Evolutionary conservation across 2,329 filamentous ascomycete species (phyloP).

Genomic region (Trichoderma atrobrunneum): DNA sequence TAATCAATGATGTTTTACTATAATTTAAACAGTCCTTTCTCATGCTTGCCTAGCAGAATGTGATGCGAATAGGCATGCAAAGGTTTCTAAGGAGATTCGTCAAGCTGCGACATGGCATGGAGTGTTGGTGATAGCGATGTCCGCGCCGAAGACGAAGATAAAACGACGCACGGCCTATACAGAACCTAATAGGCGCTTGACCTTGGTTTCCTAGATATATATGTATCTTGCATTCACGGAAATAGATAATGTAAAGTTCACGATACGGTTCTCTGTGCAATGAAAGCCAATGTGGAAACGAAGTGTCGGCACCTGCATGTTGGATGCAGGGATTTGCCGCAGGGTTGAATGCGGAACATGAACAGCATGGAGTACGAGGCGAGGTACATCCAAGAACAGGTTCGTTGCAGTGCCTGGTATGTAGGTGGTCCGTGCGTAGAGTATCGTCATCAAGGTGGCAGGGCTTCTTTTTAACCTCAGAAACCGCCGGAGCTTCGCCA

Average conservation of each 20-base stretch:
- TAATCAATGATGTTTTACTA: neutral
- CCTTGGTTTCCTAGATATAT: neutral
- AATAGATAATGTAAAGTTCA: neutral
- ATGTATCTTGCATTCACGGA: neutral
- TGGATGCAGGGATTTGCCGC: neutral
- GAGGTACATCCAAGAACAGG: neutral
- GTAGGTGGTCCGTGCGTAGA: slow-evolving; percentile 21
- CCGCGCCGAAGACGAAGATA: neutral
- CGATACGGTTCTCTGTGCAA: neutral
- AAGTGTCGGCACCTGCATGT: neutral
- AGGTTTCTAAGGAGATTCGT: neutral
- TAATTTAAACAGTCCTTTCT: neutral
- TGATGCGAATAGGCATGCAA: neutral
- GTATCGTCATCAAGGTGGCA: slow-evolving; percentile 23
- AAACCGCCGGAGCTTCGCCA: slow-evolving; percentile 15
- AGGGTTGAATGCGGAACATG: neutral
- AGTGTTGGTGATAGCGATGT: neutral
- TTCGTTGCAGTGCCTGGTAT: neutral
- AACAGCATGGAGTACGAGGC: neutral
- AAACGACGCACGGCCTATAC: neutral
- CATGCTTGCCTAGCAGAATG: neutral
- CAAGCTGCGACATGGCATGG: neutral
- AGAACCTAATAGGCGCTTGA: neutral
- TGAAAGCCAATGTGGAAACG: neutral
- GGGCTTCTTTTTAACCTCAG: slow-evolving; percentile 4